Base-by-base conservation (phyloP, 2,329 filamentous ascomycete species). In the Colletotrichum truncatum region DNA sequence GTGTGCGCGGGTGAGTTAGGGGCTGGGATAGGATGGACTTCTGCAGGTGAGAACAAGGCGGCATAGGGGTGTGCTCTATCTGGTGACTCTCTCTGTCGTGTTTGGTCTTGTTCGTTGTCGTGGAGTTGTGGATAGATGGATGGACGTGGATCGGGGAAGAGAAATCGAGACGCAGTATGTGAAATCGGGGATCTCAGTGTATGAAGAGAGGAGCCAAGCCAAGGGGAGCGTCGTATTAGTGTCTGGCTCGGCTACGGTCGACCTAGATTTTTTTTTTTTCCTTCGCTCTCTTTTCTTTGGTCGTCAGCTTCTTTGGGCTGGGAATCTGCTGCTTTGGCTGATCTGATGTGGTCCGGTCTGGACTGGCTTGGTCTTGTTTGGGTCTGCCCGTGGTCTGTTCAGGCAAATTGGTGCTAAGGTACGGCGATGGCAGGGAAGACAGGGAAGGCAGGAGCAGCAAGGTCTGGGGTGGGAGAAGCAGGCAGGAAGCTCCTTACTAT, bases 111-210 rank as follows among this genome's bases (percentile, higher is more conserved):
- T n/a, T 58, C 55, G 43, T 32, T 65, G 43, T 59, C 45, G 43
- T 43, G 62, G 49, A 49, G 41, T 34, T 25, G 34, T 63, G 52
- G 59, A 21, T 57, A 34, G 32, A 46, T 55, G 23, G 14, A 16
- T 55, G 49, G 21, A 55, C 57, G 57, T 49, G 62, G 57, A 56
- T 49, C 49, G 43, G 54, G 39, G 23, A 25, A 32, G 41, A 43
- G 59, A 51, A 41, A 68, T 68, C 66, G 66, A 62, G 34, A 28
- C 9, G 38, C 28, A 14, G 41, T 64, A 64, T 56, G 54, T 52
- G 54, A 62, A 64, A 68, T 68, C 63, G 64, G 59, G n/a, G 39
- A 60, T 67, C 55, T 52, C 64, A 36, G 59, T 60, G 54, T 46
- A n/a, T 28, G 26, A 26, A 34, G 38, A 52, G 45, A 26, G 38